Evolutionary conservation across 2,329 filamentous ascomycete species (phyloP), one percentile per base, ranked within the genome.

Genomic region (Colletotrichum lini): DNA sequence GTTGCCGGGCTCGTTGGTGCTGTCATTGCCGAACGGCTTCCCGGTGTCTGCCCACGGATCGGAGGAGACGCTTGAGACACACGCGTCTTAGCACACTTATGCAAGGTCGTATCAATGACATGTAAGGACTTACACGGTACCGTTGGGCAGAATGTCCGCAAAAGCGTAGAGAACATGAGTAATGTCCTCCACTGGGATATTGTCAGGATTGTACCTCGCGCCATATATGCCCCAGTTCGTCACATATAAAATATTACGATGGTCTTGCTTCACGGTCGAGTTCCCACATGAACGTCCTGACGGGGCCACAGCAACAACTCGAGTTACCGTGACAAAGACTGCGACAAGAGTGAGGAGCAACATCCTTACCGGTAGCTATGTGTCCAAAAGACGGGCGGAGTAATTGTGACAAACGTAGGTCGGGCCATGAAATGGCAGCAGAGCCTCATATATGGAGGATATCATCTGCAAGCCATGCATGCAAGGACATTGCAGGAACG

Each of bases 1-100:
- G 72, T 85, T 92, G 7, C 92, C 87, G 0, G 69, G 69, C 30
- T 65, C 69, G 4, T 38, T 42, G 15, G 47, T 49, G 18, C 52
- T 56, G 38, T 72, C 69, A 7, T 60, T 64, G 45, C 42, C 23
- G 23, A 72, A 69, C 2, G 58, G 59, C 44, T 68, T 72, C 16
- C 65, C 58, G 2, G 59, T 72, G 7, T 69, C 81, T 3, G 79
- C 88, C 83, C 64, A 78, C 0, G 72, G 30, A 7, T 82, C 80
- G 0, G 75, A 77, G 3, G 79, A 76, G 67, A 73, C 74, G 1
- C 79, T 81, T 13, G 30, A 35, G 30, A 35, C 1, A 10, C 13
- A 15, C 42, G n/a, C 57, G 62, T n/a, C 26, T 35, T 3, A 56
- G 42, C 4, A 10, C 23, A 3, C n/a, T 18, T 13, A 21, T 2